Percentiles rank a stretch among this genome's conserved stretches.
phyloP scores from a whole-genome alignment of 2,329 filamentous ascomycete genomes.

The Allantophomopsis cytisporea region DNA sequence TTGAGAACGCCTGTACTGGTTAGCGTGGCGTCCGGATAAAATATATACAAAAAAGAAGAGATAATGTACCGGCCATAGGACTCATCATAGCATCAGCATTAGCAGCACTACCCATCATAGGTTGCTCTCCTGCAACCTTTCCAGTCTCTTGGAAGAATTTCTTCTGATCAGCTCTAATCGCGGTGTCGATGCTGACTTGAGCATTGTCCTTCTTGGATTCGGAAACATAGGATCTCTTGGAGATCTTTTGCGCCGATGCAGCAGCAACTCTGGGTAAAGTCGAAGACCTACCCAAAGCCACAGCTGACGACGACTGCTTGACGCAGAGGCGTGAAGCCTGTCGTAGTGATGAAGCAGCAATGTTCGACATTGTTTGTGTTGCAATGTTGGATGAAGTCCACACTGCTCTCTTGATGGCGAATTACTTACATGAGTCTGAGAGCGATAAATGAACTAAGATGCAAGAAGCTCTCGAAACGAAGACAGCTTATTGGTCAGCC shows the following conservation, averaged over 20 bases:
- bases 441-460: slow-evolving; percentile 2
- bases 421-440: background rate
- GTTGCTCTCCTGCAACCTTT: slow-evolving; percentile 13
- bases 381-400: background rate
- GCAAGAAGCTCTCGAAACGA: slow-evolving; percentile 1
- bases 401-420: slow-evolving; percentile 1
- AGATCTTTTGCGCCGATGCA: slow-evolving; percentile 9
- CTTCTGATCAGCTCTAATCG: slow-evolving; percentile 77
- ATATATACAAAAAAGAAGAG: slow-evolving; percentile 2
- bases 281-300: slow-evolving; percentile 11
- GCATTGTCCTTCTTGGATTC: slow-evolving; percentile 69
- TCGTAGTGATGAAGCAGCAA: slow-evolving; percentile 16
- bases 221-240: slow-evolving; percentile 62
- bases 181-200: slow-evolving; percentile 69
- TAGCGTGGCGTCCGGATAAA: slow-evolving; percentile 8
- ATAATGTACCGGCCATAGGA: slow-evolving; percentile 51
- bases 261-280: slow-evolving; percentile 8
- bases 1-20: slow-evolving; percentile 54
- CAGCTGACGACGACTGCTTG: slow-evolving; percentile 11
- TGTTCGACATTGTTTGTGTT: slow-evolving; percentile 12
- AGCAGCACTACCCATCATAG: slow-evolving; percentile 11
- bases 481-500: slow-evolving; percentile 1
- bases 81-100: slow-evolving; percentile 53
- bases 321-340: slow-evolving; percentile 18
- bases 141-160: slow-evolving; percentile 48